A percentile compares a stretch with the other conserved stretches of the same genome.
These are phyloP conservation scores for Physcia stellaris DNA, from an alignment of 495 filamentous ascomycete species.

Conservation along the genomic window DNA sequence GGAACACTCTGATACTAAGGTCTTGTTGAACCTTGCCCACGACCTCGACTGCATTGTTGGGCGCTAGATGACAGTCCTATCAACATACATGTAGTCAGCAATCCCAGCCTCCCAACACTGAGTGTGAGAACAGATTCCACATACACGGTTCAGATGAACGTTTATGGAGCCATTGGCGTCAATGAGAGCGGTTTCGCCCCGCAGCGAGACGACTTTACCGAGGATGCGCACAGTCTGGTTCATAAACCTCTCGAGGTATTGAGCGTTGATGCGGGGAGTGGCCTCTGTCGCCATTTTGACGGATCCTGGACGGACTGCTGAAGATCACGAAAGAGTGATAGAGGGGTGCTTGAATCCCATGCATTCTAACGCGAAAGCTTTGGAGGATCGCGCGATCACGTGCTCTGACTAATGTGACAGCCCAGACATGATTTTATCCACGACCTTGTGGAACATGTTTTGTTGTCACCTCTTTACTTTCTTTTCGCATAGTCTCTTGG, in stretches of 20 bases:
- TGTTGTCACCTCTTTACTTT: too few relatives aligned
- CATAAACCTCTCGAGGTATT: slow-evolving; percentile 17
- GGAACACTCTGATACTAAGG: slow-evolving; percentile 60
- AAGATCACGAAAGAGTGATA: neutral
- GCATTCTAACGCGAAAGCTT: too few relatives aligned
- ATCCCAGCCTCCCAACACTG: neutral
- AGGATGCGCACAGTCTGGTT: slow-evolving; percentile 68
- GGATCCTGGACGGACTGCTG: neutral
- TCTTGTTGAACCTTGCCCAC: slow-evolving; percentile 84
- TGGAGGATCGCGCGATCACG: too few relatives aligned
- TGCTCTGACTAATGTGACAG: too few relatives aligned
- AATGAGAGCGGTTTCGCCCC: slow-evolving; percentile 68
- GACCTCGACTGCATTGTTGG: slow-evolving; percentile 72
- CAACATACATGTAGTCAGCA: neutral
- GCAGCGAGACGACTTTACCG: slow-evolving; percentile 68
- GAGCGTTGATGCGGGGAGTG: slow-evolving; percentile 14
- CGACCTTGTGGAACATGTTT: too few relatives aligned
- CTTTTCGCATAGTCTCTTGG: too few relatives aligned
- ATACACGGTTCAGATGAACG: slow-evolving; percentile 56
- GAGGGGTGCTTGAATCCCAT: too few relatives aligned
- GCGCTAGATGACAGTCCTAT: slow-evolving; percentile 63
- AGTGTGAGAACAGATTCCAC: slow-evolving; percentile 5
- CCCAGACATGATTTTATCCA: too few relatives aligned
- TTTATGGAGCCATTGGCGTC: slow-evolving; percentile 63
- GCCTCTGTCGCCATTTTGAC: slow-evolving; percentile 14